A percentile compares a stretch with the other conserved stretches of the same genome.
Evolutionary conservation across 2,329 filamentous ascomycete species (phyloP).

Genomic region (Aspergillus sp.): DNA sequence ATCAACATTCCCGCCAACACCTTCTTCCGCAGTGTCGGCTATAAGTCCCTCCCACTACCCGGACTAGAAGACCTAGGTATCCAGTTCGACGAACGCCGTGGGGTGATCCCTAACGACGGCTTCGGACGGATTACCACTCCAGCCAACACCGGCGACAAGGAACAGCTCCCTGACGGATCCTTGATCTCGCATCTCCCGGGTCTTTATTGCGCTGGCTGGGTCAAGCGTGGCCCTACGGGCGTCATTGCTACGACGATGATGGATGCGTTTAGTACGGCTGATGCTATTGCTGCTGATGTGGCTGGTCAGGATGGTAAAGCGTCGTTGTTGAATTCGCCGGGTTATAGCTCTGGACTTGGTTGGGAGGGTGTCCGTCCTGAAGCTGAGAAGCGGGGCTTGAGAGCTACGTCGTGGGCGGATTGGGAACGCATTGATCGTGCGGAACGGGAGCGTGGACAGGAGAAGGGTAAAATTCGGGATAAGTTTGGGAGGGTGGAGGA

Average conservation of each 20-base stretch:
- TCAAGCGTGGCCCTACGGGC: conserved; percentile 90
- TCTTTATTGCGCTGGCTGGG: conserved; percentile 93
- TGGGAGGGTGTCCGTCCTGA: conserved; percentile 76
- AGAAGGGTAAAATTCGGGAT: conserved; percentile 75
- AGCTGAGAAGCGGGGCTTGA: conserved; percentile 56
- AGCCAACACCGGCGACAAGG: conserved; percentile 23
- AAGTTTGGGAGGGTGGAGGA: conserved; percentile 60
- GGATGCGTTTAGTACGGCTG: conserved; percentile 87
- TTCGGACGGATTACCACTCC: conserved; percentile 67
- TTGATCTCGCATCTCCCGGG: conserved; percentile 62
- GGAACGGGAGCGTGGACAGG: conserved; percentile 68
- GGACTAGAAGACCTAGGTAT: conserved; percentile 74
- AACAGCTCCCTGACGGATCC: conserved; percentile 36
- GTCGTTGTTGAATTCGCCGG: conserved; percentile 51
- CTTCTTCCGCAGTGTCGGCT: conserved; percentile 93
- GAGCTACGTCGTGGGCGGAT: conserved; percentile 75
- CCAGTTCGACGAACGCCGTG: conserved; percentile 72
- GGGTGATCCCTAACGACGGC: conserved; percentile 80
- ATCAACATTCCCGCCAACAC: conserved; percentile 64
- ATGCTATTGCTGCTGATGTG: conserved; percentile 83
- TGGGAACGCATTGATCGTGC: conserved; percentile 83
- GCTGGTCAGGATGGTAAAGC: conserved; percentile 28
- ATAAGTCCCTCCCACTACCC: conserved; percentile 75
- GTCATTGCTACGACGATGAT: conserved; percentile 96
- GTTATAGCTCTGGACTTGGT: conserved; percentile 55